Evolutionary conservation across 2,329 filamentous ascomycete genomes (phyloP).

Genomic region (Neoarthrinium moseri): DNA sequence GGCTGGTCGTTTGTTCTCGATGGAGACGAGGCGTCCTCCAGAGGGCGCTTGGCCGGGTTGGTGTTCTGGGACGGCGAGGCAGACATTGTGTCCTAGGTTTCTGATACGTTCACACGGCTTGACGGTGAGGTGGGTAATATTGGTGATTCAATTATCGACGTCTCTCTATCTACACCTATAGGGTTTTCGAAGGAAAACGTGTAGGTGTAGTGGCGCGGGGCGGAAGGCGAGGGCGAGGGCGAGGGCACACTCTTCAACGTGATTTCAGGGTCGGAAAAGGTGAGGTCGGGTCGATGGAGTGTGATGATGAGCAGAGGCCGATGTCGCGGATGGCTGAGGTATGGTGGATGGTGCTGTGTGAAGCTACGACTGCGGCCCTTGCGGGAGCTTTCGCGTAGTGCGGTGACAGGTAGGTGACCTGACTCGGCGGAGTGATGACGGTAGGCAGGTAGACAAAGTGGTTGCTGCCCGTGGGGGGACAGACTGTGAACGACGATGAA

Average conservation of each 20-base stretch:
- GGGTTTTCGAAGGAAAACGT: conserved; percentile 89
- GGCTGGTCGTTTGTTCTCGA: conserved; percentile 89
- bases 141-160: conserved; percentile 47
- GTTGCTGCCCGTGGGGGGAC: conserved; percentile 6
- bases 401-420: conserved; percentile 10
- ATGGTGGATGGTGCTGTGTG: conserved; percentile 10
- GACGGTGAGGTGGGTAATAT: too few relatives aligned
- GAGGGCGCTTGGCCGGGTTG: conserved; percentile 81
- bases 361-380: not conserved
- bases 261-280: conserved; percentile 25
- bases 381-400: conserved; percentile 10
- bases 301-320: conserved; percentile 11
- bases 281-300: conserved; percentile 25
- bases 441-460: not conserved
- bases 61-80: conserved; percentile 65
- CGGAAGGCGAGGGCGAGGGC: conserved; percentile 34
- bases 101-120: conserved; percentile 20
- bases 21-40: conserved; percentile 95
- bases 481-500: conserved; percentile 16
- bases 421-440: conserved; percentile 3
- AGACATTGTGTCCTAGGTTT: conserved; percentile 63
- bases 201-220: conserved; percentile 70
- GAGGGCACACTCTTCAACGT: too few relatives aligned
- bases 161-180: conserved; percentile 86
- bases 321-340: conserved; percentile 6